Conservation (phyloP, 2,329 filamentous ascomycete genomes). For the Ophiocordyceps camponoti-saundersi region DNA sequence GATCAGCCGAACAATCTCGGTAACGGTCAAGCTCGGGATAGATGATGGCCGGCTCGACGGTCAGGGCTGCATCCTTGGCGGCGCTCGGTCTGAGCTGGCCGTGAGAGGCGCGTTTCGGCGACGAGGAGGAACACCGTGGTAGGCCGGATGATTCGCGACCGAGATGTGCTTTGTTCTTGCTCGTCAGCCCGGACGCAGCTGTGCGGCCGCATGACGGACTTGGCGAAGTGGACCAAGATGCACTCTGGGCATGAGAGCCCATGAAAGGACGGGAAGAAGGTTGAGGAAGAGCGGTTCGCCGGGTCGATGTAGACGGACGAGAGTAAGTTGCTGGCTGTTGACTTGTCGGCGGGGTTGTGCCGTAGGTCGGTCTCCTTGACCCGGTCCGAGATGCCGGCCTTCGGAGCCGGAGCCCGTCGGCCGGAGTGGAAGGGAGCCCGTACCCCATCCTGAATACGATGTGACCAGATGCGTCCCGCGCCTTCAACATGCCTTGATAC, state of each 20-base stretch:
- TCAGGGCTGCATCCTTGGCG: neutral
- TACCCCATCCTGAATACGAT: conserved; percentile 19
- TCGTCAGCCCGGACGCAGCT: neutral
- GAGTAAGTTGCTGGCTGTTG: conserved; percentile 7
- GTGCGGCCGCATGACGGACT: neutral
- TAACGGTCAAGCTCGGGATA: conserved; percentile 48
- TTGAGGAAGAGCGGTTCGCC: conserved; percentile 10
- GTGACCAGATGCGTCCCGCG: neutral
- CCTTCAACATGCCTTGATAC: conserved; percentile 1
- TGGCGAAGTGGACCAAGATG: neutral
- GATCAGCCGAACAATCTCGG: conserved; percentile 22
- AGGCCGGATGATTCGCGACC: neutral
- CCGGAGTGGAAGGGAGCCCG: conserved; percentile 22
- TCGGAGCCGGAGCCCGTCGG: conserved; percentile 16
- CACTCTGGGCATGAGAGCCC: neutral
- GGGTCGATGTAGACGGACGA: conserved; percentile 7
- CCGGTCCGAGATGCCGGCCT: conserved; percentile 9
- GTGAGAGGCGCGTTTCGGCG: neutral
- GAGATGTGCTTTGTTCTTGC: neutral
- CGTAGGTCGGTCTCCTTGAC: conserved; percentile 1
- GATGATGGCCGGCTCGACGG: conserved; percentile 25
- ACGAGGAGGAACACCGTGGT: neutral
- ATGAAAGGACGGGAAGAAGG: conserved; percentile 5
- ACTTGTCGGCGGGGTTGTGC: conserved; percentile 6
- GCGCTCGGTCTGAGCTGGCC: neutral